phyloP scores from a whole-genome alignment of 169 alveolate genomes.

The Cryptosporidium canis region DNA sequence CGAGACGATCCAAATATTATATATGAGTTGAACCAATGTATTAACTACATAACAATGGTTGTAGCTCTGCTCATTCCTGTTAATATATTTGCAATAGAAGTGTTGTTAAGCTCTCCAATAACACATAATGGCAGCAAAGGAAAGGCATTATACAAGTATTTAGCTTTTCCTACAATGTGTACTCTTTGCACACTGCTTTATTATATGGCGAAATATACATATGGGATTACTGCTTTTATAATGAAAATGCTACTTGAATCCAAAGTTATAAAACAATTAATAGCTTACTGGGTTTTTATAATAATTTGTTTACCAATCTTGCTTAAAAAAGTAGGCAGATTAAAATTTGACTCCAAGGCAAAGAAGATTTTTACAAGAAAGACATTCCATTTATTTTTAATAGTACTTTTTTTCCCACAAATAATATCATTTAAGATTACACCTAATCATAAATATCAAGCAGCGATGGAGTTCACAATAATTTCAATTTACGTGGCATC shows the following conservation, averaged over 20 bases:
- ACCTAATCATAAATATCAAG: not conserved
- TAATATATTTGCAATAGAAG: not conserved
- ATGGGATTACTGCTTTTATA: not conserved
- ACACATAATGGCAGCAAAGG: not conserved
- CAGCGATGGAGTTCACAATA: conserved; percentile 1
- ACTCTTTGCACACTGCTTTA: not conserved
- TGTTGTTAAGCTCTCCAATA: not conserved
- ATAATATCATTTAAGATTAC: not conserved
- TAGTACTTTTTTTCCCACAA: conserved; percentile 37
- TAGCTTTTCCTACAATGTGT: not conserved
- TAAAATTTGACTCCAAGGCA: not conserved
- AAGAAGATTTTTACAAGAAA: conserved; percentile 18
- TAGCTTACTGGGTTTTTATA: conserved; percentile 21
- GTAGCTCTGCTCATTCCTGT: conserved; percentile 11
- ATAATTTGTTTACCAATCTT: not conserved
- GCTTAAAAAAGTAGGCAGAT: not conserved
- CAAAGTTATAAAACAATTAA: not conserved
- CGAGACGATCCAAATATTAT: not conserved
- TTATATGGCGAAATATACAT: not conserved
- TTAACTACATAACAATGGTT: not conserved
- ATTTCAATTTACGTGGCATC: conserved; percentile 14
- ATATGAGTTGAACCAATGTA: conserved; percentile 31
- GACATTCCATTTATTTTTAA: conserved; percentile 16
- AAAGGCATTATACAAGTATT: not conserved
- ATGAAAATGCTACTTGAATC: not conserved